Conservation (phyloP, 2,329 filamentous ascomycete species). For the Chrysoporthe cubensis region DNA sequence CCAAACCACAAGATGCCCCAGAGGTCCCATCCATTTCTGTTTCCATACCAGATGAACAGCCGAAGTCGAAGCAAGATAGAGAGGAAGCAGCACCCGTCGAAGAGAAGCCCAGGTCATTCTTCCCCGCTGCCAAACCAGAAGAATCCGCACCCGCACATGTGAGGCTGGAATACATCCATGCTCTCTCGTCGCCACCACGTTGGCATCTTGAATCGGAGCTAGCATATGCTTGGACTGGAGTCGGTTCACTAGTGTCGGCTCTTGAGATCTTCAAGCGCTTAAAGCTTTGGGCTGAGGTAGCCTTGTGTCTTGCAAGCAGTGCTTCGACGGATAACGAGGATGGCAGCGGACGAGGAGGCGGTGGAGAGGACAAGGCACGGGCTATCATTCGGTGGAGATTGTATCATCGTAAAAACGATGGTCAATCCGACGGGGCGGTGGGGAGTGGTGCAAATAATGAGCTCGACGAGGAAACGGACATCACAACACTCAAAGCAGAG, state of each 20-base stretch:
- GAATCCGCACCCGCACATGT: constrained; percentile 80
- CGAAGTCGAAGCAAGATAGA: constrained; percentile 21
- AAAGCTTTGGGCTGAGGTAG: constrained; percentile 92
- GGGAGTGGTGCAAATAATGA: constrained; percentile 43
- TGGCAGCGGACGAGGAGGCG: constrained; percentile 55
- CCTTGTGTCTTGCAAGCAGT: constrained; percentile 77
- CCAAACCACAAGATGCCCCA: constrained; percentile 35
- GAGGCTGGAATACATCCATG: constrained; percentile 81
- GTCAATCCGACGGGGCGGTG: constrained; percentile 29
- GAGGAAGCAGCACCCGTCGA: constrained; percentile 21
- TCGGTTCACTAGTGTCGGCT: constrained; percentile 86
- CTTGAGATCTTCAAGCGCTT: constrained; percentile 95
- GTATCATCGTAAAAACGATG: constrained; percentile 62
- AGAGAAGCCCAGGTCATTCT: constrained; percentile 72
- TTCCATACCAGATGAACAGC: constrained; percentile 33
- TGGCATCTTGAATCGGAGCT: constrained; percentile 96
- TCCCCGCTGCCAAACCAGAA: constrained; percentile 73
- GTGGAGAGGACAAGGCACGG: constrained; percentile 78
- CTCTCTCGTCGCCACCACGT: constrained; percentile 79
- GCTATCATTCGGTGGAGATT: constrained; percentile 77
- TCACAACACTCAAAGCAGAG: constrained; percentile 57
- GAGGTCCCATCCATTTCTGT: constrained; percentile 20
- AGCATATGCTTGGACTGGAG: constrained; percentile 86
- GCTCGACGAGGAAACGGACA: constrained; percentile 59
- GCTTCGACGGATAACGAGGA: constrained; percentile 66